Base-by-base conservation (phyloP, 164 flowering plant species). In the Macadamia tetraphylla region DNA sequence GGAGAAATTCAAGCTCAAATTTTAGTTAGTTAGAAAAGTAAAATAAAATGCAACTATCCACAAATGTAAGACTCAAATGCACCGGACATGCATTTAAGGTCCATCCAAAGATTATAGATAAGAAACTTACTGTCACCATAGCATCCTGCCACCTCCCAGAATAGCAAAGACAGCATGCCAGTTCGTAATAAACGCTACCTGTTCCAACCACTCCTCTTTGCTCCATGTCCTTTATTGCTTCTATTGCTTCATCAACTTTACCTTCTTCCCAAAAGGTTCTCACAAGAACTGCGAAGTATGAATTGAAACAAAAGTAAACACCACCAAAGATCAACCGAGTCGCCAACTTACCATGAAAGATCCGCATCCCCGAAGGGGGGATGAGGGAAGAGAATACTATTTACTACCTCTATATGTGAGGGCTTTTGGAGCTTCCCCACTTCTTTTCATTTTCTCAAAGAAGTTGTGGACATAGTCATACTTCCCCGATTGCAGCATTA, bases 91-190 rank as follows among this genome's bases (percentile, higher is more conserved):
- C 51, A 32, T 62, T n/a, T 3, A 29, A 46, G 49, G 8, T n/a
- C n/a, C 23, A 29, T 6, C 13, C 31, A 40, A 29, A 49, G 49
- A 46, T 56, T 51, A 55, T 44, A 29, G 8, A 67, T 12, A 64
- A 67, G 48, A 65, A 70, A 59, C 71, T 58, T 71, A 91, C 99
- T 94, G 84, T 89, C 62, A 70, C 3, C 74, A 88, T 74, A 65
- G 98, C 99, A 64, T 95, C 97, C 80, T 76, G 78, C 98, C 99
- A 92, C 81, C 87, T 86, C 61, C 99, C 96, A 71, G 78, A 75
- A 74, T 79, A 76, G 81, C 98, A 90, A 76, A 95, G 96, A 83
- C 98, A 90, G 76, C 97, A 91, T 35, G 97, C 97, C 56, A 95
- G 77, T 70, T 89, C 98, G 76, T 92, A 92, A 72, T 89, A 92